Evolutionary conservation across 2,329 filamentous ascomycete genomes (phyloP), one percentile per base, ranked within the genome.

Genomic region (Neoascochyta sp.): DNA sequence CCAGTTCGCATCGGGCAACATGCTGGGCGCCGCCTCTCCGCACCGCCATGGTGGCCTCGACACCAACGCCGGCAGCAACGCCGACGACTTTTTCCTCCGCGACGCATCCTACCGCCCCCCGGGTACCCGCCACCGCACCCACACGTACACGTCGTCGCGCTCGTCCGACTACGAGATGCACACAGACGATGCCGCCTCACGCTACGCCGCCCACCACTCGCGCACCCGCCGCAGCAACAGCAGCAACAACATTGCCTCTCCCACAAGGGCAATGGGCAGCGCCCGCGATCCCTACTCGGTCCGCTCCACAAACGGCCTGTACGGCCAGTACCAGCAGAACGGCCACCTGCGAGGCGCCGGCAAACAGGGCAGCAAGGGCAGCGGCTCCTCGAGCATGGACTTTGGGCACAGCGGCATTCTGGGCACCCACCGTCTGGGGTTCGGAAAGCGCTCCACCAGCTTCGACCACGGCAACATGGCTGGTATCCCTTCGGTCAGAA

Each of bases 191-290:
- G 39, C 50, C 9, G 52, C 51, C 12, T 63, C 55, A 25, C 66
- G 65, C 19, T 69, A 67, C 38, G 62, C 65, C 4, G 54, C 52
- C 23, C 66, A 66, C 27, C 31, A 60, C 50, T 43, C 65, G 54
- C 47, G 76, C 27, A 76, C 78, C 9, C 77, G 81, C 36, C 77
- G 85, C 36, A 92, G 86, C 65, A 87, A 88, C 57, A 90, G 84
- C 68, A 84, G 81, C 58, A 86, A 83, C 19, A 85, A 81, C 55
- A 81, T 82, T 49, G 54, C 47, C 16, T 41, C 39, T 12, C 43
- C 43, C 7, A 41, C 58, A 24, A 47, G 36, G 33, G 43, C 54
- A 11, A 59, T 50, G 23, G 49, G 55, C 16, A 62, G 56, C 39
- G 33, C 63, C 51, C 40, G 66, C 57, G 55, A 63, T 29, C 41